Base-by-base conservation (phyloP, 176 grass and related monocot species). In the Lolium rigidum region DNA sequence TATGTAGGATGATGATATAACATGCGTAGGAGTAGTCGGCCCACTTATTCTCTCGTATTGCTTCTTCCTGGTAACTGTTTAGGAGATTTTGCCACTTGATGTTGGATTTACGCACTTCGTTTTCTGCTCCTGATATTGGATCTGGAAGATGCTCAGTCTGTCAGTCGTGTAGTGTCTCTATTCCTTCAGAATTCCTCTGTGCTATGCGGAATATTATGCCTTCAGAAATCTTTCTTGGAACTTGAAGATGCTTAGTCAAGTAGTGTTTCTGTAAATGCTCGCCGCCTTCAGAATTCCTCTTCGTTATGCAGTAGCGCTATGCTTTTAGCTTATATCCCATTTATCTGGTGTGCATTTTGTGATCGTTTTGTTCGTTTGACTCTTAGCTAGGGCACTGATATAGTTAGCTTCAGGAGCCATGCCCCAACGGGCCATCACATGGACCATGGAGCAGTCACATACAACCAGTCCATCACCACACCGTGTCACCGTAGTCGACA, bases 1-100 rank as follows among this genome's bases (percentile, higher is more conserved):
- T 46, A 39, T 72, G 18, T 71, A 71, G 68, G 39, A 71, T 71
- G 68, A 71, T 46, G 68, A 35, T 35, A 71, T 73, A 73, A 10
- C 70, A 73, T 71, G 68, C n/a, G 31, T 35, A 35, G 10, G 46
- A 48, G 70, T n/a, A 47, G 10, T 7, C 13, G 11, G 46, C 20
- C 69, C 5, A 20, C 37, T 21, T 46, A 72, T 41, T 13, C 68
- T 71, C 20, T 21, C 18, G 10, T 44, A 22, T 72, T 73, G 43
- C 20, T 73, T n/a, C 39, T 71, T 46, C 18, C 39, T 71, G 68
- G 41, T 18, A 21, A 12, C 68, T 71, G 68, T 71, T n/a, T 21
- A 71, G 9, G 69, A 47, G 69, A 46, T 47, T 72, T 72, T 46
- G n/a, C 70, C 43, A 64, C 61, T 24, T 13, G 28, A 13, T 37